Evolutionary conservation across 805 yeast species (phyloP), one percentile per base, ranked within the genome.

Genomic region (Ogataea dorogensis): DNA sequence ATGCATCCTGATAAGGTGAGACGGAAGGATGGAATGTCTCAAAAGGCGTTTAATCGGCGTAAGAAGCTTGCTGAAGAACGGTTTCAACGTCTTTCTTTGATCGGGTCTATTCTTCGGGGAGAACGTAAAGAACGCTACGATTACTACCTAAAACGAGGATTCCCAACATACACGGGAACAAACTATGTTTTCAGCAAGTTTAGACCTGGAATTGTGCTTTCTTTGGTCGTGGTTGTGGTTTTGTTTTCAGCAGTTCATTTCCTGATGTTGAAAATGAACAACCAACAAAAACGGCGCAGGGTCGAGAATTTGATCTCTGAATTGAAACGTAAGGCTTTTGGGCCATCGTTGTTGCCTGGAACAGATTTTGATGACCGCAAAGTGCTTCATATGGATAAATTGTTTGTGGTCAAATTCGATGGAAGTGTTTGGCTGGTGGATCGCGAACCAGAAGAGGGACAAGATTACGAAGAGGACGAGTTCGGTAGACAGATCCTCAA

Each of bases 1-100:
- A 68, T 83, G 48, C 98, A 91, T 56, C 98, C 98, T 0, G 98
- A 91, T 61, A 88, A 91, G 59, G 59, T 63, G 19, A 63, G 59
- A 32, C 63, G 63, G 28, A 59, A 56, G 38, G 68, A 67, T 37
- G 70, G 64, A 27, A 27, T 36, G 20, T 56, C 61, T 44, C 57
- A 58, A n/a, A 54, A 40, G 33, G 33, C 43, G 38, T 52, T 43
- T 37, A 36, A 45, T 18, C 42, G 42, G 20, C 32, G 56, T 28
- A 67, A 63, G 40, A 75, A 75, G 44, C 55, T 60, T 15, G 84
- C 82, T 5, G 79, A 74, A 43, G 84, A 79, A 47, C 69, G 86
- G 24, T 93, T 81, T 55, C 86, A 91, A 51, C 67, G 91, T 18
- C 71, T 93, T 23, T 84, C 93, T 21, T 59, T 79, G 17, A 84